Base-by-base conservation (phyloP, 257 asterid species). In the Agastache rugosa region DNA sequence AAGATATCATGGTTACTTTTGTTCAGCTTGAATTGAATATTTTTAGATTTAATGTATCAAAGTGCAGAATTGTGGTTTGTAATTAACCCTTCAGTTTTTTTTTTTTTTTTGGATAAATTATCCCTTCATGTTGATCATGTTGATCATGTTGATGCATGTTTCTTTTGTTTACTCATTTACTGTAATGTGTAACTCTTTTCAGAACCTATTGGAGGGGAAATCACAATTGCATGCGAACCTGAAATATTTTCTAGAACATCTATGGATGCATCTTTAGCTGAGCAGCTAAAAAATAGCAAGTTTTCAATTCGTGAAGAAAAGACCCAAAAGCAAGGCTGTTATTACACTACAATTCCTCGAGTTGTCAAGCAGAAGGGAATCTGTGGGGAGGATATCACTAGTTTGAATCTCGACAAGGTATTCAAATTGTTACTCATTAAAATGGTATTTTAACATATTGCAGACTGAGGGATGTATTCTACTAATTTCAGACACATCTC, bases 191-290 rank as follows among this genome's bases (percentile, higher is more conserved):
- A 53, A 37, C 75, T 64, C 77, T 77, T 73, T 29, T 17, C 87
- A 95, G 99, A 86, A 79, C 99, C 99, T 65, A 70, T 87, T 63
- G 98, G 99, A 82, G 96, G 99, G 59, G 97, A 92, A 85, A 95
- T 95, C 73, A 78, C 98, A 50, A 81, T 95, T 83, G 81, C 92
- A n/a, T 84, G 76, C 60, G 99, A 95, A 79, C 77, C 90, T 71
- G 92, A 79, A 59, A 85, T 73, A 76, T 78, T 81, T 61, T 84
- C 89, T 69, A 81, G 81, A 76, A 79, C 99, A 29, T 64, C 83
- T 67, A 80, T 75, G 89, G 99, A 95, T 73, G 79, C 73, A 83
- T 84, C 85, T 54, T 84, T 90, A 75, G 91, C 76, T 45, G 96
- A 89, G 81, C 97, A 95, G 81, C 73, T 94, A 60, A 82, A 82